Evolutionary conservation across 2,329 filamentous ascomycete species (phyloP).

Genomic region (Penicillium sp.): DNA sequence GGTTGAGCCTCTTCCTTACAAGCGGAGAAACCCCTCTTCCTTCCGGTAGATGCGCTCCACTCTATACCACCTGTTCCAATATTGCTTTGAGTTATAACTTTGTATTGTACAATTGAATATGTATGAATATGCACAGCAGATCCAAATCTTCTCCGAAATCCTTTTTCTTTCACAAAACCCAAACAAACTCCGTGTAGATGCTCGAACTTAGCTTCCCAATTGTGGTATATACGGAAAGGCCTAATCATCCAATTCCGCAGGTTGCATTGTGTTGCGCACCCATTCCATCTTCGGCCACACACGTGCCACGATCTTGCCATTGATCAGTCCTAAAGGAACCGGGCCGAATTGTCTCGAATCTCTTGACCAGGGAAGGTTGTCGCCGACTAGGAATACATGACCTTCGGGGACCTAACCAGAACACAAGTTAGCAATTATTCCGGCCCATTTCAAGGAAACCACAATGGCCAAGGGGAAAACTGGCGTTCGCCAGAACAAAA

Average conservation of each 20-base stretch:
- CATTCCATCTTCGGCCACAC: conserved; percentile 40
- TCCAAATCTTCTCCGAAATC: conserved; percentile 5
- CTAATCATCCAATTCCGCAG: conserved; percentile 24
- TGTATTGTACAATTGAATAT: conserved; percentile 45
- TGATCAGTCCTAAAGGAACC: conserved; percentile 78
- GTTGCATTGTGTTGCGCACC: conserved; percentile 39
- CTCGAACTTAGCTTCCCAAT: conserved; percentile 3
- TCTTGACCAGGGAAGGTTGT: conserved; percentile 79
- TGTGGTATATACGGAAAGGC: conserved; percentile 1
- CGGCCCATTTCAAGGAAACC: not conserved
- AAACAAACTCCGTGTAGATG: conserved; percentile 31
- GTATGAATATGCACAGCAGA: conserved; percentile 43
- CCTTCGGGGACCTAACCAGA: conserved; percentile 73
- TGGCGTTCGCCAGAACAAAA: not conserved
- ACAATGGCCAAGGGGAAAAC: not conserved
- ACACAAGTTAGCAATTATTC: conserved; percentile 1
- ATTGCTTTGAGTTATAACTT: conserved; percentile 25
- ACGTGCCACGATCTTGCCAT: conserved; percentile 72
- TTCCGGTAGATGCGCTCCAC: conserved; percentile 38
- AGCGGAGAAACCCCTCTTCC: conserved; percentile 55
- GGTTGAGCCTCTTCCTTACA: conserved; percentile 66
- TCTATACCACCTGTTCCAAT: conserved; percentile 22
- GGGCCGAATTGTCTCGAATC: conserved; percentile 88
- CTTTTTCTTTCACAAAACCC: conserved; percentile 9
- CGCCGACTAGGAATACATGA: conserved; percentile 87